A percentile compares a stretch with the other conserved stretches of the same genome.
These are phyloP conservation scores for Candida koratica DNA, from an alignment of 805 yeast species.

Conservation along the genomic window DNA sequence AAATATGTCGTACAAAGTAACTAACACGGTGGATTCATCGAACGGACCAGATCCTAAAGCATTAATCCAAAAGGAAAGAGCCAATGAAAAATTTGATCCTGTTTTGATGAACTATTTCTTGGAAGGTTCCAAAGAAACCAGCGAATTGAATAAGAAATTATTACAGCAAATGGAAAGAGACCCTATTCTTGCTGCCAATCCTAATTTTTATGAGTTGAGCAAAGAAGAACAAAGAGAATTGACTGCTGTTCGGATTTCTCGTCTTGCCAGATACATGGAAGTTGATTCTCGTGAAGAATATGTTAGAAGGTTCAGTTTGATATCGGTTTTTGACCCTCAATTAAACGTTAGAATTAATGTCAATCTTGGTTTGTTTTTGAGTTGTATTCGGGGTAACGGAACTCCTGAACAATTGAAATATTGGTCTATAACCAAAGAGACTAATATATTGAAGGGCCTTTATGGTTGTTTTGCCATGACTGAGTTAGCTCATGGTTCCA, in stretches of 20 bases:
- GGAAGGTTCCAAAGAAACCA: slow-evolving; percentile 40
- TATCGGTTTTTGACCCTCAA: slow-evolving; percentile 72
- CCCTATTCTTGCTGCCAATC: slow-evolving; percentile 54
- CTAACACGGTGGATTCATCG: slow-evolving; percentile 20
- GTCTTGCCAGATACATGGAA: slow-evolving; percentile 62
- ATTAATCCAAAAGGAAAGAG: slow-evolving; percentile 30
- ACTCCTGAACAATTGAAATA: slow-evolving; percentile 76
- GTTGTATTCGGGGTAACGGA: slow-evolving; percentile 83
- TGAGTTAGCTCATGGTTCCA: slow-evolving; percentile 62
- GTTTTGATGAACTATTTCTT: slow-evolving; percentile 38
- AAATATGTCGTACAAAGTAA: slow-evolving; percentile 7
- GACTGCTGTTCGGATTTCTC: slow-evolving; percentile 57
- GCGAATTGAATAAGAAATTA: slow-evolving; percentile 45
- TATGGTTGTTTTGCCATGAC: slow-evolving; percentile 64
- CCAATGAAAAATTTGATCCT: slow-evolving; percentile 28
- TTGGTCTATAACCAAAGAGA: slow-evolving; percentile 75
- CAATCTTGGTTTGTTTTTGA: slow-evolving; percentile 79
- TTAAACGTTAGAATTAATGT: slow-evolving; percentile 81
- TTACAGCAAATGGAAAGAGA: slow-evolving; percentile 62
- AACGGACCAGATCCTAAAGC: slow-evolving; percentile 33
- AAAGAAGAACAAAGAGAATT: slow-evolving; percentile 56
- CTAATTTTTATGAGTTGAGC: slow-evolving; percentile 53
- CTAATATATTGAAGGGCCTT: slow-evolving; percentile 53
- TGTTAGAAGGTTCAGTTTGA: slow-evolving; percentile 54
- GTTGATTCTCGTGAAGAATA: slow-evolving; percentile 42